Percentiles rank a stretch among this genome's conserved stretches.
Conservation (phyloP, 805 yeast species). For the Maudiozyma barnettii region DNA sequence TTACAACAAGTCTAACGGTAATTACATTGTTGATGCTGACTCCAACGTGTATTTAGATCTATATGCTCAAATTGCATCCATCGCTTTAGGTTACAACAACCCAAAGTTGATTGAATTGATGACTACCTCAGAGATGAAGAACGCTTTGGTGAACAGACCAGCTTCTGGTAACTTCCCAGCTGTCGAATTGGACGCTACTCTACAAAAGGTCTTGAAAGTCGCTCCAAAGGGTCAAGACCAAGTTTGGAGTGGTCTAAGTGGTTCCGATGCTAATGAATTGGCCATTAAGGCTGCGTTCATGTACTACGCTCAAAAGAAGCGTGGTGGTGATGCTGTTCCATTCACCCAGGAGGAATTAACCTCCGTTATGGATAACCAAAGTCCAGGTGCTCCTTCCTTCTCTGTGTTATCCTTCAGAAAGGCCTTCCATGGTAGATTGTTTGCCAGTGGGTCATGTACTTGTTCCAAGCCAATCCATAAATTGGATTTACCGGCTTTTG, state of each 20-base stretch:
- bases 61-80: slow-evolving; percentile 65
- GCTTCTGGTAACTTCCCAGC: slow-evolving; percentile 60
- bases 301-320: slow-evolving; percentile 46
- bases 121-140: slow-evolving; percentile 50
- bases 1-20: slow-evolving; percentile 53
- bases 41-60: slow-evolving; percentile 54
- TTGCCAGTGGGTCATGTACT: slow-evolving; percentile 85
- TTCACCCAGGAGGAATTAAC: slow-evolving; percentile 61
- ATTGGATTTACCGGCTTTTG: slow-evolving; percentile 83
- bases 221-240: slow-evolving; percentile 54
- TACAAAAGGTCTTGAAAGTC: slow-evolving; percentile 43
- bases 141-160: slow-evolving; percentile 59
- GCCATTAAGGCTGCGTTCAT: slow-evolving; percentile 66
- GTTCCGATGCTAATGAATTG: slow-evolving; percentile 62
- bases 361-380: slow-evolving; percentile 67
- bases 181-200: slow-evolving; percentile 40
- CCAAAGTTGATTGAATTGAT: slow-evolving; percentile 52
- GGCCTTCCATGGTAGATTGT: slow-evolving; percentile 92
- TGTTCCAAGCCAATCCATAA: slow-evolving; percentile 94
- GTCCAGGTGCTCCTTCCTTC: slow-evolving; percentile 84
- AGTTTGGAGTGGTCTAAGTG: slow-evolving; percentile 59
- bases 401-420: slow-evolving; percentile 79
- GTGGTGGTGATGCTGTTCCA: slow-evolving; percentile 54
- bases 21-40: slow-evolving; percentile 57
- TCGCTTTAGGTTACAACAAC: slow-evolving; percentile 63